These are phyloP conservation scores for Leptodermis oblonga DNA, from an alignment of 257 asterid genomes.

Conservation along the genomic window DNA sequence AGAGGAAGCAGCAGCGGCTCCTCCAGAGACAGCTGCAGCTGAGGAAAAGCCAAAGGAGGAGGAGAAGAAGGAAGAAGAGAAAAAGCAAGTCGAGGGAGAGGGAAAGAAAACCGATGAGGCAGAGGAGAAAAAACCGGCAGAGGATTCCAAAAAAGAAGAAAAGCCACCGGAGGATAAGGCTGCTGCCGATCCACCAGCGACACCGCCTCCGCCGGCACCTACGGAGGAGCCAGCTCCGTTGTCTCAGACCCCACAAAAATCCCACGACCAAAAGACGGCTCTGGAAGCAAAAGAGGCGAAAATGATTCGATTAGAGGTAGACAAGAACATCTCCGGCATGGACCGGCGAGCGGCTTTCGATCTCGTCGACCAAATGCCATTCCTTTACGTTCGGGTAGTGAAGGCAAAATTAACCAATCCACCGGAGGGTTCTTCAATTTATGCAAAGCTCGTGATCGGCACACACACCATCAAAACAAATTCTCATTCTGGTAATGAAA, in stretches of 20 bases:
- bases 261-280: constrained; percentile 19
- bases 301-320: constrained; percentile 39
- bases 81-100: constrained; percentile 19
- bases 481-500: constrained; percentile 29
- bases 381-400: constrained; percentile 65
- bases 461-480: constrained; percentile 62
- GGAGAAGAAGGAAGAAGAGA: constrained; percentile 34
- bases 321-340: constrained; percentile 31
- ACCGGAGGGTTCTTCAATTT: constrained; percentile 38
- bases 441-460: constrained; percentile 73
- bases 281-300: constrained; percentile 20
- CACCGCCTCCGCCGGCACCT: constrained; percentile 12
- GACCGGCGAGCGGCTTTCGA: constrained; percentile 61
- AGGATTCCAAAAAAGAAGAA: constrained; percentile 45
- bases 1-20: constrained; percentile 6
- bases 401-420: constrained; percentile 55
- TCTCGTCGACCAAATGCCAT: constrained; percentile 84
- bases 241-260: constrained; percentile 29
- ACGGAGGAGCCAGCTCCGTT: constrained; percentile 42
- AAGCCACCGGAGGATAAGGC: constrained; percentile 45
- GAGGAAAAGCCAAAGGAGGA: constrained; percentile 27
- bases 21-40: neutral
- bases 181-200: constrained; percentile 20
- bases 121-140: constrained; percentile 18
- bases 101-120: constrained; percentile 34